phyloP scores from a whole-genome alignment of 2,329 filamentous ascomycete genomes.

The Scedosporium apiospermum region DNA sequence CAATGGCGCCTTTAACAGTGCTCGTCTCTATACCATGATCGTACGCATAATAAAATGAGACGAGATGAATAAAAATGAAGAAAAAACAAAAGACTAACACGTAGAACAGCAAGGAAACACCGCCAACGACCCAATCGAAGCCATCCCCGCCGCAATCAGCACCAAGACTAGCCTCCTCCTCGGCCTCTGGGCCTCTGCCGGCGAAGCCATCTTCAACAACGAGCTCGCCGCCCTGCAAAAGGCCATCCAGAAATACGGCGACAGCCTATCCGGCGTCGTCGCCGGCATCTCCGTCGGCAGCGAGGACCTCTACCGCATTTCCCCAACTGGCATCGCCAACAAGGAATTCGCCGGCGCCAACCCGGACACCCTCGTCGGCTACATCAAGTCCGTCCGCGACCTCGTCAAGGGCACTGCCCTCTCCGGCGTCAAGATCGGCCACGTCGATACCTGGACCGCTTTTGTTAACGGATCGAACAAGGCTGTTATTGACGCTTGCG shows the following conservation, averaged over 20 bases:
- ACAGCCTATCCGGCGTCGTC: constrained; percentile 54
- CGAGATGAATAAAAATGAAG: too few species aligned
- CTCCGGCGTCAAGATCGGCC: constrained; percentile 54
- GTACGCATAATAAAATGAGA: constrained; percentile 18
- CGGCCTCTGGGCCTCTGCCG: constrained; percentile 72
- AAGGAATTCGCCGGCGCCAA: constrained; percentile 52
- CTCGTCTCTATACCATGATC: constrained; percentile 67
- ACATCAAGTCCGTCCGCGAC: constrained; percentile 59
- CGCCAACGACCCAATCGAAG: constrained; percentile 53
- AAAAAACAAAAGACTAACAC: constrained; percentile 12
- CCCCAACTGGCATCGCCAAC: constrained; percentile 57
- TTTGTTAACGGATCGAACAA: constrained; percentile 66
- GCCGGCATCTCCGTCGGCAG: constrained; percentile 78
- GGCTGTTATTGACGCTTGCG: constrained; percentile 57
- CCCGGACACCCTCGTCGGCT: constrained; percentile 53
- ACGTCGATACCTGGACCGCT: constrained; percentile 84
- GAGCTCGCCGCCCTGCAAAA: constrained; percentile 64
- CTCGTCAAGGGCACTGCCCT: constrained; percentile 55
- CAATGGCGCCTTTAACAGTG: constrained; percentile 53
- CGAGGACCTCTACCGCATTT: constrained; percentile 78
- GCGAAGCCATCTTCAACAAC: constrained; percentile 52
- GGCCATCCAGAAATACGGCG: constrained; percentile 61
- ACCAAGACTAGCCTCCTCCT: constrained; percentile 72
- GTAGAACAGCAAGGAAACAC: constrained; percentile 51
- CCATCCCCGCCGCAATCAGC: constrained; percentile 74